Conservation (phyloP, 2,329 filamentous ascomycete genomes). For the Trichoderma oligosporum region DNA sequence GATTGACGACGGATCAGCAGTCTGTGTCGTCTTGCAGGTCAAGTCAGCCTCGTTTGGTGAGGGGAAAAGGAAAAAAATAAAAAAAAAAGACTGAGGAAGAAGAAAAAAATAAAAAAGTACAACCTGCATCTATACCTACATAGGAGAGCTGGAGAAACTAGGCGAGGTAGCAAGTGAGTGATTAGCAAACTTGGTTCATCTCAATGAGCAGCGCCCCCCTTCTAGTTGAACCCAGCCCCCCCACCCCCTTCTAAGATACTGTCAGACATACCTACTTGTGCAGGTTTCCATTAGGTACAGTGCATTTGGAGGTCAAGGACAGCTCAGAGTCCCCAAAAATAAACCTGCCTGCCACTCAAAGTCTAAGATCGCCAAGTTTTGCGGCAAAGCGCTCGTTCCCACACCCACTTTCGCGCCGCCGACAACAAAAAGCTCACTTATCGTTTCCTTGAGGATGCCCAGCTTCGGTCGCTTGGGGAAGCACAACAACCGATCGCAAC, state of each 20-base stretch:
- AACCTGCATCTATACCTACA: too few relatives aligned
- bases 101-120: background rate
- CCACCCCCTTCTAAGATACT: background rate
- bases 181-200: too few relatives aligned
- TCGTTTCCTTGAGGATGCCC: constrained; percentile 17
- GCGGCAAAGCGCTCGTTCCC: too few relatives aligned
- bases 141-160: too few relatives aligned
- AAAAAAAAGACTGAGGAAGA: background rate
- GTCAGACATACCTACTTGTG: too few relatives aligned
- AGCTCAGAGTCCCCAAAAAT: constrained; percentile 9
- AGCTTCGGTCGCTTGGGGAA: constrained; percentile 53
- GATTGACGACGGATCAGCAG: background rate
- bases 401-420: background rate
- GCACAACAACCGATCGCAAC: constrained; percentile 56
- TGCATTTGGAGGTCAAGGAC: too few relatives aligned
- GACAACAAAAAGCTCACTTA: background rate
- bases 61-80: background rate
- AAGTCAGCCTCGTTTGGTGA: too few relatives aligned
- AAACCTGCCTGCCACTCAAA: constrained; percentile 3
- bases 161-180: too few relatives aligned
- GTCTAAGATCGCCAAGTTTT: too few relatives aligned
- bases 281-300: too few relatives aligned
- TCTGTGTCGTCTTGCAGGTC: too few relatives aligned
- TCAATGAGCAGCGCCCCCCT: too few relatives aligned
- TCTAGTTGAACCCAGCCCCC: background rate